A percentile compares a stretch with the other conserved stretches of the same genome.
Conservation (phyloP, 805 yeast species). For the Saccharomyces jurei region DNA sequence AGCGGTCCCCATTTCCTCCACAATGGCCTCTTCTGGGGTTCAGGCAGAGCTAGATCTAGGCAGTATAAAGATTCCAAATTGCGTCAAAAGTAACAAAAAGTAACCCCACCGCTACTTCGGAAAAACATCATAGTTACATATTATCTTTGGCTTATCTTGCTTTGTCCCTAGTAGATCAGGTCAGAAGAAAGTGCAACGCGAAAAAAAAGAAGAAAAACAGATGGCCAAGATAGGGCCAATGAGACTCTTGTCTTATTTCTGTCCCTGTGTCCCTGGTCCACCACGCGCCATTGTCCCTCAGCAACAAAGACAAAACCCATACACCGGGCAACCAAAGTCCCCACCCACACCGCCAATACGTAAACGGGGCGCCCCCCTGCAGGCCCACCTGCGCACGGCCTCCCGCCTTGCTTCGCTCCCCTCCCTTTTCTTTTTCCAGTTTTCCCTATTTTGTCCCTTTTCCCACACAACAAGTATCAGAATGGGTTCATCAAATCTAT, state of each 20-base stretch:
- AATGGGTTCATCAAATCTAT: neutral
- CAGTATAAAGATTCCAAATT: neutral
- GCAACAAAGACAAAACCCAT: neutral
- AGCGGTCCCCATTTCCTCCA: neutral
- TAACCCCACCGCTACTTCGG: neutral
- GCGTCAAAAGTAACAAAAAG: neutral
- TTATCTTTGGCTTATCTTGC: neutral
- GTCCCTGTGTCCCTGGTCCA: neutral
- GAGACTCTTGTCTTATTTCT: neutral
- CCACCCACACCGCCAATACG: neutral
- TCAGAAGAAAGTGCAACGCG: neutral
- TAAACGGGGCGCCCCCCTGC: neutral
- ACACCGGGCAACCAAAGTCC: constrained; percentile 1
- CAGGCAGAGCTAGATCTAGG: neutral
- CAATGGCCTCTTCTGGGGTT: neutral
- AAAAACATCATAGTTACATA: neutral
- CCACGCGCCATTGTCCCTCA: neutral
- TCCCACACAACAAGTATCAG: neutral
- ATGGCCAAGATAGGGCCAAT: neutral
- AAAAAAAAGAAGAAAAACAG: neutral
- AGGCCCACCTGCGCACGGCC: neutral
- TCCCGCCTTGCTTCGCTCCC: neutral
- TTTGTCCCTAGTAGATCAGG: neutral
- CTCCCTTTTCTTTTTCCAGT: neutral
- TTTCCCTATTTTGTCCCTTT: neutral